Base-by-base conservation (phyloP, 2,329 filamentous ascomycete species). In the Acephala macrosclerotiorum region DNA sequence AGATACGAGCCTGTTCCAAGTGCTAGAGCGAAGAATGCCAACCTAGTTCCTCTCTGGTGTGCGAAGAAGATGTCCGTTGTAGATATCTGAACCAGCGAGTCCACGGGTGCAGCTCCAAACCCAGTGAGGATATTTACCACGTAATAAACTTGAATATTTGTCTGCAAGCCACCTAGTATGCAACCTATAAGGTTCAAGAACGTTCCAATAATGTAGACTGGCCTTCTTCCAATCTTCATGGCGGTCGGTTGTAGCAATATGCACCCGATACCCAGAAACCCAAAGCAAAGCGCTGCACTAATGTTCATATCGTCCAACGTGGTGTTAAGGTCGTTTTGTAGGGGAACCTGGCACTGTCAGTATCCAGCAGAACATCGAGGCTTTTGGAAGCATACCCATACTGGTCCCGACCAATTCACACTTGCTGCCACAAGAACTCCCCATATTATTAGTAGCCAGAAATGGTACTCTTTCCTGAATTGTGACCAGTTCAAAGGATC, bases 61-160 rank as follows among this genome's bases (percentile, higher is more conserved):
- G 66, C 64, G 42, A 68, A 68, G 25, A 68, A 66, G 35, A 68
- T 61, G 29, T 68, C 66, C 7, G 64, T 68, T 2, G 66, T 66
- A 18, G 66, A 66, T 22, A 68, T 68, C 40, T 66, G 63, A 12
- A 68, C 66, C 16, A 68, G 29, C 8, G 66, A 64, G 42, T 66
- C 66, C 16, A 68, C 60, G 33, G 66, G 66, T 11, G 66, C 63
- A 29, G 64, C 61, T 26, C 66, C 66, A 45, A 68, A 66, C 1
- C 63, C 66, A 1, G 66, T 68, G 14, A 68, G 29, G 14, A 66
- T 66, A 47, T 68, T 66, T 1, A 68, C 66, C 22, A 65, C 58
- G 29, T 63, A 68, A 47, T 64, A 68, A 14, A 64, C 55, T 22
- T 58, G 58, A 9, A 68, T 56, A 11, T 53, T 62, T 12, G 51